Percentiles rank a stretch among this genome's conserved stretches.
Conservation (phyloP, 768 basidiomycete species). For the Leucogyrophana mollusca region DNA sequence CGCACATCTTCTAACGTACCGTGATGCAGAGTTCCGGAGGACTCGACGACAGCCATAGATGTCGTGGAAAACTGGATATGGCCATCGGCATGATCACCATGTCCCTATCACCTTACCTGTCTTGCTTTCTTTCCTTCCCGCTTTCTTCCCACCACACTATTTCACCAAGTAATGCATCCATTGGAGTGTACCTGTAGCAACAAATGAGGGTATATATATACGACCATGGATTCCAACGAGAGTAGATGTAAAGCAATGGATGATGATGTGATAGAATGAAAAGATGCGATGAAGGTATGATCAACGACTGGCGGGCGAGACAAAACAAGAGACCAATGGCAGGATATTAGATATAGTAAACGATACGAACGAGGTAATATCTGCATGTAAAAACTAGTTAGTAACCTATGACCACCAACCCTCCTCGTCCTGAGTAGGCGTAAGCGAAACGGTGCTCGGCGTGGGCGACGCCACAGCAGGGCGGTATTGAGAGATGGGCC, state of each 20-base stretch:
- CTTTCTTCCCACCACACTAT: conserved; percentile 15
- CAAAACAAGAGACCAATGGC: conserved; percentile 8
- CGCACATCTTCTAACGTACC: conserved; percentile 5
- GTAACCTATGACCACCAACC: conserved; percentile 69
- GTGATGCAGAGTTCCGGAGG: conserved; percentile 59
- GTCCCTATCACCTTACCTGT: conserved; percentile 2
- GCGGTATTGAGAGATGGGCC: conserved; percentile 20
- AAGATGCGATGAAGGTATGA: conserved; percentile 3
- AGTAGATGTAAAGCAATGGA: not conserved
- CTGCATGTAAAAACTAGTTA: not conserved
- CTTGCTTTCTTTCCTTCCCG: conserved; percentile 5
- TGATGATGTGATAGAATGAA: conserved; percentile 1
- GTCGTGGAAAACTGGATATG: conserved; percentile 83
- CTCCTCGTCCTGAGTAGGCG: conserved; percentile 68
- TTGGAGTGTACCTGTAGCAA: conserved; percentile 39
- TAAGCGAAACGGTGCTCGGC: conserved; percentile 69
- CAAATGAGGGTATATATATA: conserved; percentile 34
- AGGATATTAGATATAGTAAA: not conserved
- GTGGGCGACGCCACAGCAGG: conserved; percentile 63
- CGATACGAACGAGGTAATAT: not conserved
- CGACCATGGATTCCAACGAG: conserved; percentile 8
- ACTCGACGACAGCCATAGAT: conserved; percentile 64
- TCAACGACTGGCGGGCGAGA: conserved; percentile 10
- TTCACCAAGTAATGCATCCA: conserved; percentile 34
- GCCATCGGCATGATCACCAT: conserved; percentile 18